Percentiles rank a stretch among this genome's conserved stretches.
Conservation (phyloP, 805 yeast genomes). For the Metschnikowia gelsemii region DNA sequence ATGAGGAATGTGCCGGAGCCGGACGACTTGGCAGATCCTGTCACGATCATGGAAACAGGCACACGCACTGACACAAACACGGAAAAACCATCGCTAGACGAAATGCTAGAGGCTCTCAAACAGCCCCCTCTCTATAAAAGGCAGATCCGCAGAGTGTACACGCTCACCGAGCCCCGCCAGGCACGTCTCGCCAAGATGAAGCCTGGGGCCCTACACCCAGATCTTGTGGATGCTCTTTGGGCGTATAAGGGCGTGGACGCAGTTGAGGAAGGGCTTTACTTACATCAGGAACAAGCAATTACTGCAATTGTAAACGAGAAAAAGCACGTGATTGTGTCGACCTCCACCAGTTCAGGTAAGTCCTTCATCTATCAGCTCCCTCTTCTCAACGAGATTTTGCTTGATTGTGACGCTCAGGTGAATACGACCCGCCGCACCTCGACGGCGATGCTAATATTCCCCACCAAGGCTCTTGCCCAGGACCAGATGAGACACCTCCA, state of each 20-base stretch:
- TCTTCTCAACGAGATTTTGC: constrained; percentile 50
- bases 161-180: constrained; percentile 43
- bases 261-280: constrained; percentile 53
- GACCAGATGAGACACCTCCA: constrained; percentile 86
- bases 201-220: constrained; percentile 46
- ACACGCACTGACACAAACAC: neutral
- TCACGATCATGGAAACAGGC: constrained; percentile 38
- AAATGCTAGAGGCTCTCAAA: constrained; percentile 51
- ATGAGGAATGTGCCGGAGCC: constrained; percentile 46
- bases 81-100: constrained; percentile 24
- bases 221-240: constrained; percentile 49
- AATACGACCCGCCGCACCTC: constrained; percentile 28
- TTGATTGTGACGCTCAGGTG: constrained; percentile 38
- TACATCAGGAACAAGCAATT: constrained; percentile 82
- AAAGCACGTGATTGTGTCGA: constrained; percentile 80
- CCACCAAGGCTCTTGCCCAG: constrained; percentile 96
- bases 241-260: constrained; percentile 42
- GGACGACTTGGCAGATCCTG: constrained; percentile 57
- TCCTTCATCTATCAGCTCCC: constrained; percentile 91
- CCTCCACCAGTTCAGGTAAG: constrained; percentile 95
- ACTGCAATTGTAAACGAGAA: constrained; percentile 49
- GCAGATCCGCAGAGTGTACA: constrained; percentile 59
- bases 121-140: constrained; percentile 51
- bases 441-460: constrained; percentile 86
- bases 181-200: constrained; percentile 47